Conservation (phyloP, 768 basidiomycete genomes). For the Pholiota microspora region DNA sequence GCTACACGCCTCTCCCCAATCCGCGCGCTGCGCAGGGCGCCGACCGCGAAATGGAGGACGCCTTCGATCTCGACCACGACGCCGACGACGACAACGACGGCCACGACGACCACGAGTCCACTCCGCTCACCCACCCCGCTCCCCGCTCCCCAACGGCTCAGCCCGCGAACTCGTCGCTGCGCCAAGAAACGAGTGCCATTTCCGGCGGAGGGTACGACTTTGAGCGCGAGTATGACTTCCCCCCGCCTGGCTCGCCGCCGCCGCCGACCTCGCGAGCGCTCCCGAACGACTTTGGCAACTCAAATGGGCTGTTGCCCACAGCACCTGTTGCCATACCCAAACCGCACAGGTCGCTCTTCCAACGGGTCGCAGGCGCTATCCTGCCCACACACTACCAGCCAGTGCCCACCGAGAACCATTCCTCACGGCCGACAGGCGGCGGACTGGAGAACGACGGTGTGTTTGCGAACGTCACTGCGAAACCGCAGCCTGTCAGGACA, state of each 20-base stretch:
- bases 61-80: slow-evolving; percentile 68
- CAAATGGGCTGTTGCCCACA: slow-evolving; percentile 62
- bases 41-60: slow-evolving; percentile 70
- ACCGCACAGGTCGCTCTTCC: slow-evolving; percentile 51
- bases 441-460: slow-evolving; percentile 90
- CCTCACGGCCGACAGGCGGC: slow-evolving; percentile 48
- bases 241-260: slow-evolving; percentile 81
- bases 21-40: slow-evolving; percentile 42
- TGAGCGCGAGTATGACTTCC: slow-evolving; percentile 73
- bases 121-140: slow-evolving; percentile 33
- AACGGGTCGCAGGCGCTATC: slow-evolving; percentile 56
- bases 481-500: slow-evolving; percentile 56
- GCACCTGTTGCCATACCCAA: slow-evolving; percentile 37
- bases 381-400: slow-evolving; percentile 65
- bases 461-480: slow-evolving; percentile 92
- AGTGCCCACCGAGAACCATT: slow-evolving; percentile 40
- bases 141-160: slow-evolving; percentile 7
- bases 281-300: slow-evolving; percentile 71
- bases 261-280: slow-evolving; percentile 51
- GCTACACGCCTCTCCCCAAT: slow-evolving; percentile 54
- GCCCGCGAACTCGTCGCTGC: slow-evolving; percentile 8
- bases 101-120: slow-evolving; percentile 33
- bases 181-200: slow-evolving; percentile 23
- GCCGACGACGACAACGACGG: slow-evolving; percentile 48
- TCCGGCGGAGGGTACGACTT: slow-evolving; percentile 69